A percentile compares a stretch with the other conserved stretches of the same genome.
Conservation (phyloP, 176 grass and related monocot genomes). For the Zoysia japonica region DNA sequence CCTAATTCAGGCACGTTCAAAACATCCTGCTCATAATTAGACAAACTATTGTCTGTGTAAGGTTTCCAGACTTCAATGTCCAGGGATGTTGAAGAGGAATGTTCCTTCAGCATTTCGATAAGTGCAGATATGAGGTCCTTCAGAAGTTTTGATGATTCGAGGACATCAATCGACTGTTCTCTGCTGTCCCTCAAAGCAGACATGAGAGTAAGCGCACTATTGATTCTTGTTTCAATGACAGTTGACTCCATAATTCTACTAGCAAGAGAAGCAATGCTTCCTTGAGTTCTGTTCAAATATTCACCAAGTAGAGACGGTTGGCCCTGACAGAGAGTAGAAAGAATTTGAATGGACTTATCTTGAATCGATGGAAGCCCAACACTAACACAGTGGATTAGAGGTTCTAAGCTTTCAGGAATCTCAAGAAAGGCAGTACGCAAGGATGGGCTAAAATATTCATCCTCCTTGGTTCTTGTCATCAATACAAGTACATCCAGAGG, state of each 20-base stretch:
- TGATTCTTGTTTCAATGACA: slow-evolving; percentile 70
- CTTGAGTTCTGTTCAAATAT: slow-evolving; percentile 64
- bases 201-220: slow-evolving; percentile 68
- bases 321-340: slow-evolving; percentile 76
- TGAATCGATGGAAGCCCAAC: slow-evolving; percentile 68
- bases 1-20: slow-evolving; percentile 57
- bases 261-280: slow-evolving; percentile 72
- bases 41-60: slow-evolving; percentile 52
- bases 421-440: slow-evolving; percentile 74
- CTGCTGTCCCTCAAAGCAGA: slow-evolving; percentile 69
- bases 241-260: slow-evolving; percentile 69
- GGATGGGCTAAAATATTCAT: slow-evolving; percentile 55
- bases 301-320: slow-evolving; percentile 71
- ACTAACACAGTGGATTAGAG: slow-evolving; percentile 68
- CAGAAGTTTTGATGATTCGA: slow-evolving; percentile 68
- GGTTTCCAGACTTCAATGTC: slow-evolving; percentile 78
- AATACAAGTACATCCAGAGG: slow-evolving; percentile 70
- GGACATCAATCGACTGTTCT: slow-evolving; percentile 55
- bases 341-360: slow-evolving; percentile 90
- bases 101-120: slow-evolving; percentile 77
- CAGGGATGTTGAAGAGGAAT: slow-evolving; percentile 49
- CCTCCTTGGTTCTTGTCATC: slow-evolving; percentile 63
- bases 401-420: slow-evolving; percentile 63
- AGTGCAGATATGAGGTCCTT: slow-evolving; percentile 69
- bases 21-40: slow-evolving; percentile 62